Conservation (phyloP, 768 basidiomycete genomes). For the Mycena floridula region DNA sequence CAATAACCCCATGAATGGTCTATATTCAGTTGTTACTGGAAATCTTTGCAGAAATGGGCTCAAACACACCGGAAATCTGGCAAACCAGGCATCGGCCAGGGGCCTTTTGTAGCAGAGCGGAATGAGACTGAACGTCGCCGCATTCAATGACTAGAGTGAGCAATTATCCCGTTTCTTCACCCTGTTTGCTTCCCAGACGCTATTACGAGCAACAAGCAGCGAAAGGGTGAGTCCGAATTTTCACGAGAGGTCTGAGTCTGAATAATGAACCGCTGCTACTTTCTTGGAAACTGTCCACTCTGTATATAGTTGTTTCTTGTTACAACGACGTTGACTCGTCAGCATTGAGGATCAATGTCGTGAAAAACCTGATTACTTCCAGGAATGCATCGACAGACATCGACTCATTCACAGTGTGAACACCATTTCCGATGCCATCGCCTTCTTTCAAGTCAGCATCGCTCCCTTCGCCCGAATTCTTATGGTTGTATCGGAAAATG, state of each 20-base stretch:
- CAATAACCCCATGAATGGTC: too few species aligned
- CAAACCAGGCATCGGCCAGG: too few species aligned
- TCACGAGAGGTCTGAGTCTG: background rate
- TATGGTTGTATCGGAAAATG: slow-evolving; percentile 48
- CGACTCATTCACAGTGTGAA: slow-evolving; percentile 55
- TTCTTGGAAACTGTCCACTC: background rate
- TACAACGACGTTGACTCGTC: too few species aligned
- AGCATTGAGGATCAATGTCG: slow-evolving; percentile 36
- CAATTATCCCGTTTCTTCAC: slow-evolving; percentile 62
- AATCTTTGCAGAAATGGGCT: too few species aligned
- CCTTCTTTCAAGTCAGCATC: slow-evolving; percentile 3
- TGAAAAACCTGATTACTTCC: slow-evolving; percentile 39
- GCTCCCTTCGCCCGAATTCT: slow-evolving; percentile 13
- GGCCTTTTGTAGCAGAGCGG: too few species aligned
- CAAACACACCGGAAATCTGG: too few species aligned
- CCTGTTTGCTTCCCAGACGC: slow-evolving; percentile 26
- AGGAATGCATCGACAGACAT: slow-evolving; percentile 6
- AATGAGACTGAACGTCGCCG: too few species aligned
- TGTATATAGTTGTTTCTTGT: background rate
- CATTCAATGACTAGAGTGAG: too few species aligned
- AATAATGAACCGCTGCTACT: background rate
- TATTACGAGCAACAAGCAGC: too few species aligned
- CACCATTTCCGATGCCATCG: slow-evolving; percentile 13
- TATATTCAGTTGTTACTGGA: too few species aligned
- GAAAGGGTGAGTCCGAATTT: background rate